phyloP scores from a whole-genome alignment of 129 eudicot genomes.

The Centrapalus pauciflorus region DNA sequence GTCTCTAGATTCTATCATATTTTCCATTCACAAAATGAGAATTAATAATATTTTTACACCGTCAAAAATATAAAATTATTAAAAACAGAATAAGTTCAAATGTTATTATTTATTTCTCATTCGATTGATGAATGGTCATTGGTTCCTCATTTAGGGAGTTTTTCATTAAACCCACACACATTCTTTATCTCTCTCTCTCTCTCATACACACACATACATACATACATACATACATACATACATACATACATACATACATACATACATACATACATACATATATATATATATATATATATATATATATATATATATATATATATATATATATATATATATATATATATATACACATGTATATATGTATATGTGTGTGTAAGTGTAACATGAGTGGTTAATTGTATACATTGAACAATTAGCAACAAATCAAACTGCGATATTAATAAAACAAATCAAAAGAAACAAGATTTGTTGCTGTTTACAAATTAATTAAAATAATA shows the following conservation, averaged over 20 bases:
- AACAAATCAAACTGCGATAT: not conserved
- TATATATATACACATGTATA: not conserved
- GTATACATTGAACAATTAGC: not conserved
- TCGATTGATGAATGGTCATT: no score
- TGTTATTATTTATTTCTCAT: not conserved
- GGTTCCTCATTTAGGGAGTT: no score
- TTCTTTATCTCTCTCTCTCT: no score
- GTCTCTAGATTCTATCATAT: not conserved
- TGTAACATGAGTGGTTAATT: not conserved
- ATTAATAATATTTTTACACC: not conserved
- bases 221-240: no score
- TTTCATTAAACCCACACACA: no score
- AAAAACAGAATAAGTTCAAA: not conserved
- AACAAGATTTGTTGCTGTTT: slow-evolving; percentile 10
- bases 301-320: no score
- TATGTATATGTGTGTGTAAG: not conserved
- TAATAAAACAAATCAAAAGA: not conserved
- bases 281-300: no score
- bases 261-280: no score
- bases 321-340: no score
- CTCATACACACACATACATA: no score
- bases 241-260: no score
- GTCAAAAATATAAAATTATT: not conserved
- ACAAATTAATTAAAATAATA: not conserved
- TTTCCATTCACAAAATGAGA: not conserved